phyloP scores from a whole-genome alignment of 495 filamentous ascomycete species.

The Pyrenula massariospora region DNA sequence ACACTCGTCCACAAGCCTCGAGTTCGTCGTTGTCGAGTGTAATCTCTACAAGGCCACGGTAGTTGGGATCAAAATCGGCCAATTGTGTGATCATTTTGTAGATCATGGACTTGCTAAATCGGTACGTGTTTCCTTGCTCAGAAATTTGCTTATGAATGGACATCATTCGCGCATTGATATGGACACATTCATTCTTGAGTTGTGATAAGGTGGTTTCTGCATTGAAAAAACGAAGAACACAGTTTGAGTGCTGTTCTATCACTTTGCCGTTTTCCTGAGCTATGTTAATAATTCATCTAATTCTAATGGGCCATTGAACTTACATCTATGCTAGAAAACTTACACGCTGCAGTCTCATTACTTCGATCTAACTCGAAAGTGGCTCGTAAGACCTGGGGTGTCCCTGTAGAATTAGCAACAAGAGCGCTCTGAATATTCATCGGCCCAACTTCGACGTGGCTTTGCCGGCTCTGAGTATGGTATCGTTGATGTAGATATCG shows the following conservation, averaged over 20 bases:
- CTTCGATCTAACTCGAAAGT: conserved; percentile 25
- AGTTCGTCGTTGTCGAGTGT: conserved; percentile 58
- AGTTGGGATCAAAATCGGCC: conserved; percentile 56
- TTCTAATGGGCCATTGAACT: conserved; percentile 15
- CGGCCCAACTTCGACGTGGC: conserved; percentile 40
- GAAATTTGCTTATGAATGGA: conserved; percentile 40
- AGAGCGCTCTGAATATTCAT: conserved; percentile 53
- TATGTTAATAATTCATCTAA: not conserved
- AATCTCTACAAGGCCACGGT: conserved; percentile 64
- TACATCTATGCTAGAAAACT: conserved; percentile 14
- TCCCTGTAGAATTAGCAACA: conserved; percentile 34
- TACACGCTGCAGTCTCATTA: conserved; percentile 17
- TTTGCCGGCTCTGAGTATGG: conserved; percentile 27
- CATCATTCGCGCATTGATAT: conserved; percentile 44
- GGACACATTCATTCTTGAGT: conserved; percentile 37
- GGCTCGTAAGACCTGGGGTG: conserved; percentile 34
- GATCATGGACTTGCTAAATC: conserved; percentile 55
- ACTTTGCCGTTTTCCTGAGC: not conserved
- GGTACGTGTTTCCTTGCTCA: conserved; percentile 39
- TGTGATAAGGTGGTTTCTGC: not conserved
- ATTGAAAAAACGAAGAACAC: not conserved
- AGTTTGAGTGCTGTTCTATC: not conserved
- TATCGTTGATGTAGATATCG: conserved; percentile 36
- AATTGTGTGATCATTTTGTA: conserved; percentile 67
- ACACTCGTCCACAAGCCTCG: conserved; percentile 60